Conservation (phyloP, 106 monocot species). For the Apostasia shenzhenica region DNA sequence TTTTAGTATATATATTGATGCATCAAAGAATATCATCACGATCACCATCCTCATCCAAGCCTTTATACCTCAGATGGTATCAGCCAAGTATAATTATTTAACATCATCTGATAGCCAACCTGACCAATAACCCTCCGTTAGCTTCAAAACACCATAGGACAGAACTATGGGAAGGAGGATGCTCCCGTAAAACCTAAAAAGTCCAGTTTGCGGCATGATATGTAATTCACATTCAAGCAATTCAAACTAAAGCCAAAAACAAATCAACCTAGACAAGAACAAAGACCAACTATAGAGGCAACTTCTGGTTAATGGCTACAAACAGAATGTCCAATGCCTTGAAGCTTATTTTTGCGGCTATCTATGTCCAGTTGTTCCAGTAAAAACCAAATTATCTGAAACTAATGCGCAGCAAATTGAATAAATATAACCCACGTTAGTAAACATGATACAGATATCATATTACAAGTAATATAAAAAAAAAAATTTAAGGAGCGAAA, state of each 20-base stretch:
- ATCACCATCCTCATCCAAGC: not conserved
- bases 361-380: not conserved
- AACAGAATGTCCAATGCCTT: not conserved
- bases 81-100: not conserved
- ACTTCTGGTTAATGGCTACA: not conserved
- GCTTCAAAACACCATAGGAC: not conserved
- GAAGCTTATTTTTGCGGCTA: not conserved
- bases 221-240: not conserved
- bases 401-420: not conserved
- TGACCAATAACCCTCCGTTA: not conserved
- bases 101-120: not conserved
- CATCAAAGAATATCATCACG: not conserved
- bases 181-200: not conserved
- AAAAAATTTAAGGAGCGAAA: no score
- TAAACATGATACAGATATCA: no score
- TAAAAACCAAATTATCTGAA: not conserved
- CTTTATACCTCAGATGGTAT: not conserved
- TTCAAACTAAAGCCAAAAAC: not conserved
- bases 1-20: not conserved
- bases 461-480: no score
- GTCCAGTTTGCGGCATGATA: not conserved
- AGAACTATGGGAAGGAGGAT: not conserved
- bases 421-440: not conserved
- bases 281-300: not conserved
- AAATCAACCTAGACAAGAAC: not conserved